Evolutionary conservation across 2,329 filamentous ascomycete genomes (phyloP).

Genomic region (Phoma sp.): DNA sequence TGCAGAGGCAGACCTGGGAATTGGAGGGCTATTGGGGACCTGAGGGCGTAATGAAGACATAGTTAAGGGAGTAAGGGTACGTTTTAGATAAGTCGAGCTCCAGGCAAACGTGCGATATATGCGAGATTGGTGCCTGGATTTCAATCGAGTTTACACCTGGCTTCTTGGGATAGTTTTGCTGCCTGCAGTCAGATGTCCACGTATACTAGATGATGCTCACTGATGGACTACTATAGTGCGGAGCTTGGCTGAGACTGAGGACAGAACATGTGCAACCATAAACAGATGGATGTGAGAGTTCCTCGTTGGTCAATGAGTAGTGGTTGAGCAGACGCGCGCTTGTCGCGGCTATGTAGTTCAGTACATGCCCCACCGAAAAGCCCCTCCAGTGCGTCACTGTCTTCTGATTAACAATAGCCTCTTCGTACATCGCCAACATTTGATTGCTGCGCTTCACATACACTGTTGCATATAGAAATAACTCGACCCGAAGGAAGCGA

Average conservation of each 20-base stretch:
- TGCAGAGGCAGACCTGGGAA: too few relatives aligned
- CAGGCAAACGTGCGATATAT: not conserved
- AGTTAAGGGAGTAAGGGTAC: too few relatives aligned
- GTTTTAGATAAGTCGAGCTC: too few relatives aligned
- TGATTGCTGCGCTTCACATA: not conserved
- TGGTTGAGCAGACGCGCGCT: constrained; percentile 1
- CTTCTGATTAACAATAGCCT: constrained; percentile 8
- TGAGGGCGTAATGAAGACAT: too few relatives aligned
- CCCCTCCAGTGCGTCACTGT: constrained; percentile 26
- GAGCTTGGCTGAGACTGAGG: too few relatives aligned
- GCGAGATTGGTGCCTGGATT: constrained; percentile 2
- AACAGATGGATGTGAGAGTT: too few relatives aligned
- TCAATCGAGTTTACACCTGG: not conserved
- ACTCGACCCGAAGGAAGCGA: not conserved
- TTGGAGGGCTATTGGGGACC: too few relatives aligned
- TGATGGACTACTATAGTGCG: too few relatives aligned
- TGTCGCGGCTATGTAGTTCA: constrained; percentile 9
- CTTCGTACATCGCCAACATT: not conserved
- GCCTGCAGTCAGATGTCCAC: not conserved
- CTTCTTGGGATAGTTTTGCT: not conserved
- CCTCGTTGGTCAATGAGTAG: too few relatives aligned
- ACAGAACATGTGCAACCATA: too few relatives aligned
- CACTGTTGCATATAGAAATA: not conserved
- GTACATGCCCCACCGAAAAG: not conserved
- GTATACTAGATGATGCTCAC: not conserved